These are phyloP conservation scores for Mantamonas sphyraenae DNA, from an alignment of 78 protist species.

Conservation along the genomic window DNA sequence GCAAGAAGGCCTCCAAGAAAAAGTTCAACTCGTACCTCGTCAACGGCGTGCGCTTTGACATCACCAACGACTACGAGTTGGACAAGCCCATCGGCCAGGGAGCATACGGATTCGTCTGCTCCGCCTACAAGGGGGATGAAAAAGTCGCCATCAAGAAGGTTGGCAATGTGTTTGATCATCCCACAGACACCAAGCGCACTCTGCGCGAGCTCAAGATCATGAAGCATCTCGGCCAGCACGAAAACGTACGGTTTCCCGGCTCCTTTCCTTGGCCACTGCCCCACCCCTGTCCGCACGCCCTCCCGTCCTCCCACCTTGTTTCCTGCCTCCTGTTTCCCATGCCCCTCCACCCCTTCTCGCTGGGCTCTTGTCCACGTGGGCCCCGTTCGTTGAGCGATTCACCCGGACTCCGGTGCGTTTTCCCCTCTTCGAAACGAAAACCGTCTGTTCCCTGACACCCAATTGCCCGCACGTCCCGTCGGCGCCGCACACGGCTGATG, in stretches of 20 bases:
- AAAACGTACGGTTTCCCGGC: conserved; percentile 51
- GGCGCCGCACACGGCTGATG: no score
- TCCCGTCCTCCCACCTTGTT: no score
- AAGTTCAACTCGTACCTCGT: conserved; percentile 26
- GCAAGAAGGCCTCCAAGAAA: no score
- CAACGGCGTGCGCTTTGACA: conserved; percentile 27
- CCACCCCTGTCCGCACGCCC: no score
- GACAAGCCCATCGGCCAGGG: conserved; percentile 68
- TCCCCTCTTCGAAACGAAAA: no score
- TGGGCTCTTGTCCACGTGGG: no score
- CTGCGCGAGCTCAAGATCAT: conserved; percentile 92
- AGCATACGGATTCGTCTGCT: conserved; percentile 68
- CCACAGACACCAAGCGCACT: conserved; percentile 81
- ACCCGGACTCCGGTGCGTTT: no score
- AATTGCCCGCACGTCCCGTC: no score
- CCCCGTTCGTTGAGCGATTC: no score
- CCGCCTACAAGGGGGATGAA: conserved; percentile 10
- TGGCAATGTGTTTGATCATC: conserved; percentile 73
- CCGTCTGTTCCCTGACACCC: no score
- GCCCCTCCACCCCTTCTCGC: no score
- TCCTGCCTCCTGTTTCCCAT: no score
- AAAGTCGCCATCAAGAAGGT: conserved; percentile 91
- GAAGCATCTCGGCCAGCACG: conserved; percentile 55
- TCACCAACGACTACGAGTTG: conserved; percentile 38
- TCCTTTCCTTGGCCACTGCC: not conserved